Conservation (phyloP, 2,329 filamentous ascomycete species). For the Hypoxylon sp. region DNA sequence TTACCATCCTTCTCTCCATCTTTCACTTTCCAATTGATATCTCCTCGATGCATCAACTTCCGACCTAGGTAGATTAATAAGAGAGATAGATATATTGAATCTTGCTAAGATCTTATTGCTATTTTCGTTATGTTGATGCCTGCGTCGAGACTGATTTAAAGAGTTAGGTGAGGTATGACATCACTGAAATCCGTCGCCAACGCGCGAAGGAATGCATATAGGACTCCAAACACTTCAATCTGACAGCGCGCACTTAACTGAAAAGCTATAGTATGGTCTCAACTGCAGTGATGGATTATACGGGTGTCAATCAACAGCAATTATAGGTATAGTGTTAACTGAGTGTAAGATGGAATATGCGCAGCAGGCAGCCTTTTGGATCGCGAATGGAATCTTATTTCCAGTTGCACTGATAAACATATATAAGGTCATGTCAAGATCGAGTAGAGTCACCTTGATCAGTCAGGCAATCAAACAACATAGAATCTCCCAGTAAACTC, state of each 20-base stretch:
- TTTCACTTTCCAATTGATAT: too few relatives aligned
- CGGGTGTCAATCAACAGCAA: conserved; percentile 1
- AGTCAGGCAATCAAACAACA: not conserved
- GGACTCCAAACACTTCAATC: not conserved
- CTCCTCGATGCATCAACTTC: not conserved
- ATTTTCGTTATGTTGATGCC: conserved; percentile 2
- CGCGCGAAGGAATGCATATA: not conserved
- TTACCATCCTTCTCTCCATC: too few relatives aligned
- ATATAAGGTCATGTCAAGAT: not conserved
- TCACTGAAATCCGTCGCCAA: not conserved
- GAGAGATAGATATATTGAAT: not conserved
- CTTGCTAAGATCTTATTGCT: not conserved
- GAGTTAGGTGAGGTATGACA: not conserved
- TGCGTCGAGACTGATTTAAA: not conserved
- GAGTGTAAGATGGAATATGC: not conserved
- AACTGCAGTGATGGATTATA: conserved; percentile 1
- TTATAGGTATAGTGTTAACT: not conserved
- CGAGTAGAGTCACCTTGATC: not conserved
- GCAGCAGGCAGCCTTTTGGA: not conserved
- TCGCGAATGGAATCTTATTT: not conserved
- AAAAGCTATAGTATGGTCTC: conserved; percentile 1
- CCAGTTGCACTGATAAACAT: not conserved
- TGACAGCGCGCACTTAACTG: conserved; percentile 1
- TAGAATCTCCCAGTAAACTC: not conserved
- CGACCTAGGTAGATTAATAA: not conserved